Conservation (phyloP, 2,329 filamentous ascomycete species). For the Cladophialophora psammophila region DNA sequence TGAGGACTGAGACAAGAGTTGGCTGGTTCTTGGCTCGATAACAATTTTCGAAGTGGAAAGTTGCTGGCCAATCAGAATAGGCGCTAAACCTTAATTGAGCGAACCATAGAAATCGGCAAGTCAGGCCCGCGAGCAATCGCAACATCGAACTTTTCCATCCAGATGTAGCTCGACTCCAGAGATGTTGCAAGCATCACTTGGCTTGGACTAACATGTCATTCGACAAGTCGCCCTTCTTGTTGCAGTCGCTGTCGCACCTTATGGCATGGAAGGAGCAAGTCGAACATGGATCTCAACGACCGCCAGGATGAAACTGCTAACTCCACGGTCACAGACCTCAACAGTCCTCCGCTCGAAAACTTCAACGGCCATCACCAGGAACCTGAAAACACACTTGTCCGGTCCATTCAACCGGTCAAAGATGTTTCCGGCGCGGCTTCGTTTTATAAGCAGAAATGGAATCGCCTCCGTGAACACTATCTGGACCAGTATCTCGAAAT, state of each 20-base stretch:
- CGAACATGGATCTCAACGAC: slow-evolving; percentile 25
- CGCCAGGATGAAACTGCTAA: slow-evolving; percentile 21
- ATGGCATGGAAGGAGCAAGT: slow-evolving; percentile 24
- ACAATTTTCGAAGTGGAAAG: no score
- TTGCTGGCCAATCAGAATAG: no score
- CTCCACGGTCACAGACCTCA: background rate
- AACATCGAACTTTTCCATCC: background rate
- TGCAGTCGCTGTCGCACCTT: background rate
- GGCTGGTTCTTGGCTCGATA: no score
- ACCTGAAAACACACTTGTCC: background rate
- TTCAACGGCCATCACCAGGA: background rate
- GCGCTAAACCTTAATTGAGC: no score
- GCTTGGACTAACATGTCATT: slow-evolving; percentile 2
- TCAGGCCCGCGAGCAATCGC: no score
- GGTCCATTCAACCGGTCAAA: background rate
- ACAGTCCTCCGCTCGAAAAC: background rate
- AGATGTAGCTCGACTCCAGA: background rate
- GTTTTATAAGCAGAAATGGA: slow-evolving; percentile 35
- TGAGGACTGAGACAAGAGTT: no score
- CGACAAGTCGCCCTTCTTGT: background rate
- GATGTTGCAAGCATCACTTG: background rate
- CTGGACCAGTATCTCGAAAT: slow-evolving; percentile 59
- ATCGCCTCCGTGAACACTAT: slow-evolving; percentile 45
- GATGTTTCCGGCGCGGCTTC: background rate
- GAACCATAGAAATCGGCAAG: no score